Base-by-base conservation (phyloP, 2,329 filamentous ascomycete genomes). In the Colletotrichum karsti region DNA sequence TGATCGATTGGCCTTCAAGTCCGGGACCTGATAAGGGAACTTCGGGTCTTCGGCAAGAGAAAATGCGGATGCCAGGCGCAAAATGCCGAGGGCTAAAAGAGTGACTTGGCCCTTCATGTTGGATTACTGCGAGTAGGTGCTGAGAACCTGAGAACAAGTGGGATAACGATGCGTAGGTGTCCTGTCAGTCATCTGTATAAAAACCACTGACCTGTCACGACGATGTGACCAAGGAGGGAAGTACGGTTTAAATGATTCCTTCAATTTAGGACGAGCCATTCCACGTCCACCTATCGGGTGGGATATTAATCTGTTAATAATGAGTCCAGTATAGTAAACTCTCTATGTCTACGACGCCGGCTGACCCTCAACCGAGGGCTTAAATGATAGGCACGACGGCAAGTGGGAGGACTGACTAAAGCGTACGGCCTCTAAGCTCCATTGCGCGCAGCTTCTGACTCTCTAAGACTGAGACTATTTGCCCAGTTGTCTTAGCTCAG, bases 71-170 rank as follows among this genome's bases (percentile, higher is more conserved):
- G 28, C 2, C 7, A 30, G 4, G 18, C 28, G 8, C 18, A n/a
- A 18, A 26, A 20, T 53, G 0, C 15, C 48, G 6, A 53, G 15
- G 20, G 33, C 26, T 1, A 35, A 53, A 35, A 35, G 28, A 35
- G 18, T 30, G 48, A 20, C 26, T 28, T 35, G 28, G 15, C 28
- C 18, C 48, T 53, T 15, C 33, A 37, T 54, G 0, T 24, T 54
- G 6, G 6, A 24, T 28, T 22, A 28, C n/a, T 50, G 7, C n/a
- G 2, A 18, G 22, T 30, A 30, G 9, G 28, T 9, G 6, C 6
- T 30, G 28, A n/a, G n/a, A n/a, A n/a, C n/a, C n/a, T n/a, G 0
- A 15, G 1, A 1, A 0, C 0, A 0, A 0, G 20, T n/a, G n/a
- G n/a, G n/a, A n/a, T n/a, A n/a, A n/a, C n/a, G n/a, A n/a, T n/a